Conservation (phyloP, 805 yeast genomes). For the Blastobotrys robertii region DNA sequence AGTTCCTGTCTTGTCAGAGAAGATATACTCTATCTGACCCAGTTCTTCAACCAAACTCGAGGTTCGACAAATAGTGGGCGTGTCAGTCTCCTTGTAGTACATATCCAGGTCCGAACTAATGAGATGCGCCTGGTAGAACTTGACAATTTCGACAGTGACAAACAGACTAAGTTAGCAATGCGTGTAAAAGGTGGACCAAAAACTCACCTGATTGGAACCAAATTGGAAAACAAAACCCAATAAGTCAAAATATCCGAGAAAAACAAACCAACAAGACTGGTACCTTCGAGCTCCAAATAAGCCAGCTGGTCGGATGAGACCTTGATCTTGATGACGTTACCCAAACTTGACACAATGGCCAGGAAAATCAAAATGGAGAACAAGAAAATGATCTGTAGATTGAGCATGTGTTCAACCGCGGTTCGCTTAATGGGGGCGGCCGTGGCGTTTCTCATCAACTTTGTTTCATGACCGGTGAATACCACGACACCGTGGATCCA, state of each 20-base stretch:
- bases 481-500: constrained; percentile 93
- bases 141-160: constrained; percentile 92
- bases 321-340: constrained; percentile 68
- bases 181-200: not conserved
- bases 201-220: constrained; percentile 79
- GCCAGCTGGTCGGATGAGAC: constrained; percentile 43
- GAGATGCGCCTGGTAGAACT: constrained; percentile 89
- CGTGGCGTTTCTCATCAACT: constrained; percentile 95
- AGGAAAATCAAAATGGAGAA: constrained; percentile 70
- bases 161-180: constrained; percentile 36
- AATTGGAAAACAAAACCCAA: constrained; percentile 92
- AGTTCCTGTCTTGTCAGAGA: constrained; percentile 97
- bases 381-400: constrained; percentile 80
- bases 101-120: constrained; percentile 91
- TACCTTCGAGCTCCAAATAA: constrained; percentile 61
- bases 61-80: constrained; percentile 91
- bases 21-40: constrained; percentile 93
- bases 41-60: constrained; percentile 93
- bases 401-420: constrained; percentile 91
- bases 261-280: constrained; percentile 59
- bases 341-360: constrained; percentile 73
- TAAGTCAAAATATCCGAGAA: constrained; percentile 83
- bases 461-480: constrained; percentile 97
- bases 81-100: constrained; percentile 78
- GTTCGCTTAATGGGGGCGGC: constrained; percentile 97